phyloP scores from a whole-genome alignment of 1,139 yeast genomes.

The Meyerozyma smithsonii region DNA sequence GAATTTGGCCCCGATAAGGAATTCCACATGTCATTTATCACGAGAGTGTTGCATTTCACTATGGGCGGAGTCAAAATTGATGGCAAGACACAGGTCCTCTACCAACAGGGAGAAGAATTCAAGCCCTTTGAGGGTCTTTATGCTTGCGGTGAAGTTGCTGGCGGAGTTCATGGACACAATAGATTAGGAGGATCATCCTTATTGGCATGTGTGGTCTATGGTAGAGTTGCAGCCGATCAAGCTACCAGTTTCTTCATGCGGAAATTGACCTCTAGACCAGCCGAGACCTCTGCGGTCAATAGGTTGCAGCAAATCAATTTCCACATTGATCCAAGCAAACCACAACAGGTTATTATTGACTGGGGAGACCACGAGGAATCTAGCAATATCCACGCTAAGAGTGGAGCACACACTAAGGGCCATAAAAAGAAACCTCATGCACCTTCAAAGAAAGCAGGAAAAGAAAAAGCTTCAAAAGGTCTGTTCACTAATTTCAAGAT shows the following conservation, averaged over 20 bases:
- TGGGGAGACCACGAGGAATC: conserved; percentile 14
- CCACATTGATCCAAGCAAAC: conserved; percentile 39
- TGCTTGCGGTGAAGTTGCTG: conserved; percentile 81
- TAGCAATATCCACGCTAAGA: no score
- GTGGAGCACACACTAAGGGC: no score
- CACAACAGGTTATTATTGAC: conserved; percentile 22
- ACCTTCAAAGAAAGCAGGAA: no score
- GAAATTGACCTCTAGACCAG: conserved; percentile 18
- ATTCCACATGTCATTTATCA: conserved; percentile 52
- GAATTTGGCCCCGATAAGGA: conserved; percentile 22
- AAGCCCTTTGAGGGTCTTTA: conserved; percentile 54
- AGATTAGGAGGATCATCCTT: conserved; percentile 75
- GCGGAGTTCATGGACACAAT: conserved; percentile 78
- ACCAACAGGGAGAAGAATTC: conserved; percentile 23
- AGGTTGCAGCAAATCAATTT: conserved; percentile 41
- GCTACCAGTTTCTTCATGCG: conserved; percentile 31
- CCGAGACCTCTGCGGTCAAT: conserved; percentile 19
- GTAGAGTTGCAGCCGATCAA: conserved; percentile 57
- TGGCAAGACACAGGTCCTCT: conserved; percentile 51
- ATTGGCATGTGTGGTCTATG: conserved; percentile 78
- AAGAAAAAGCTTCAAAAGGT: conserved; percentile 3
- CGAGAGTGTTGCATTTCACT: conserved; percentile 79
- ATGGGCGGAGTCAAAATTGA: conserved; percentile 82
- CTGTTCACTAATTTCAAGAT: conserved; percentile 21
- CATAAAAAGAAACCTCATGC: no score